A percentile compares a stretch with the other conserved stretches of the same genome.
Evolutionary conservation across 768 basidiomycete species (phyloP).

Genomic region (Boletus bicolor): DNA sequence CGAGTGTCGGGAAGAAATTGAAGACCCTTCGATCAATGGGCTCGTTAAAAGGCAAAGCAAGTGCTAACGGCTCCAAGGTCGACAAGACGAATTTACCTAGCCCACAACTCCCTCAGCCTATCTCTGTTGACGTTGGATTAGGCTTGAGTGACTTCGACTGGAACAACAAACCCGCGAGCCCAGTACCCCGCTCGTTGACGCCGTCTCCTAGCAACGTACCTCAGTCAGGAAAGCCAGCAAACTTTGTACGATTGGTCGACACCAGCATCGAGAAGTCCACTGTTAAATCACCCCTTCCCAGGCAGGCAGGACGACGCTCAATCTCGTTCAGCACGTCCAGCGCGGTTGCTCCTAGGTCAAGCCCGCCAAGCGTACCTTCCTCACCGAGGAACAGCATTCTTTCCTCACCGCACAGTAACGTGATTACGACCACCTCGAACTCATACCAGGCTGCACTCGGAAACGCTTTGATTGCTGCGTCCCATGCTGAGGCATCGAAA

Average conservation of each 20-base stretch:
- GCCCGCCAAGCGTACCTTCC: constrained; percentile 49
- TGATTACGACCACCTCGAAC: constrained; percentile 24
- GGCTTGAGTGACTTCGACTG: constrained; percentile 57
- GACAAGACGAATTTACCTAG: constrained; percentile 42
- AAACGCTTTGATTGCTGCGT: constrained; percentile 88
- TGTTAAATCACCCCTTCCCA: constrained; percentile 35
- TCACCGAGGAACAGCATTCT: constrained; percentile 50
- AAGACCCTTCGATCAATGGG: constrained; percentile 81
- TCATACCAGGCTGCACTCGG: constrained; percentile 68
- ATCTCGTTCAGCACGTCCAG: constrained; percentile 54
- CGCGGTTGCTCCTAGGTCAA: constrained; percentile 31
- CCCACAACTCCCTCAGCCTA: constrained; percentile 52
- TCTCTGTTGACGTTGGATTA: constrained; percentile 53
- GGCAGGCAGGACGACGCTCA: constrained; percentile 62
- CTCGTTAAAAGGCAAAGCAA: constrained; percentile 59
- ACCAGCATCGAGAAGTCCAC: constrained; percentile 35
- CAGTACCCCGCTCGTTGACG: constrained; percentile 12
- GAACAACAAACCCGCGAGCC: constrained; percentile 31
- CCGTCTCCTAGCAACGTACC: constrained; percentile 19
- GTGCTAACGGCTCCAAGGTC: constrained; percentile 24
- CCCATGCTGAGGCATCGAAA: constrained; percentile 89
- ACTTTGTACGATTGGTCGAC: constrained; percentile 23
- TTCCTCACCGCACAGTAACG: constrained; percentile 25
- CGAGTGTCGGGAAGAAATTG: constrained; percentile 46
- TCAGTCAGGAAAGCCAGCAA: constrained; percentile 14